phyloP scores from a whole-genome alignment of 805 yeast species.

The Jamesozyma spencerorum region DNA sequence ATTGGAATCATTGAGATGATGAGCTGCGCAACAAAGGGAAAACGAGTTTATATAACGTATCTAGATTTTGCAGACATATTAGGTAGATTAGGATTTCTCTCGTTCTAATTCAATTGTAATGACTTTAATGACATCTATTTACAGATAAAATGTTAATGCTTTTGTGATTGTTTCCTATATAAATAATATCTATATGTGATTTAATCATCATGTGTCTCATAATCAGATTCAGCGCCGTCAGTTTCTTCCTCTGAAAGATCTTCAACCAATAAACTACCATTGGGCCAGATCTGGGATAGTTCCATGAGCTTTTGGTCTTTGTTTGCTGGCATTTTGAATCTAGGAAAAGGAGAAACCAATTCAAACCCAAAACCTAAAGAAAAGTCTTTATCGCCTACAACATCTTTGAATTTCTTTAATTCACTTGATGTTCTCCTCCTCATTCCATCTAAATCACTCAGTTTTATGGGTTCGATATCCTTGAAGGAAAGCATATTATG shows the following conservation, averaged over 20 bases:
- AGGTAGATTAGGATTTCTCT: conserved; percentile 40
- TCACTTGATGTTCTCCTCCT: conserved; percentile 4
- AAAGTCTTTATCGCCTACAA: neutral
- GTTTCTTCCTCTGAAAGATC: conserved; percentile 25
- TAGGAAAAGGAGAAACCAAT: conserved; percentile 55
- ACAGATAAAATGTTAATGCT: neutral
- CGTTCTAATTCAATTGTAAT: conserved; percentile 10
- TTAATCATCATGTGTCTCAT: conserved; percentile 4
- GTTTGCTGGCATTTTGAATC: conserved; percentile 37
- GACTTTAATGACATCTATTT: neutral
- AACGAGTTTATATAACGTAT: conserved; percentile 31
- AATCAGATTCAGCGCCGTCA: conserved; percentile 16
- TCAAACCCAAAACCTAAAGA: conserved; percentile 40
- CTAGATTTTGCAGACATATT: conserved; percentile 40
- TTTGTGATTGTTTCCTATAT: too few relatives aligned
- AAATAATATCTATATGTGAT: neutral
- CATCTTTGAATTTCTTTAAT: conserved; percentile 8
- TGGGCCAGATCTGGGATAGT: conserved; percentile 53
- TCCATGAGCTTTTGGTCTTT: conserved; percentile 30
- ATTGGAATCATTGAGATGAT: conserved; percentile 38
- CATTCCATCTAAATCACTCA: neutral
- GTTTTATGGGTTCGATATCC: conserved; percentile 5
- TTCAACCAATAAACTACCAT: conserved; percentile 55
- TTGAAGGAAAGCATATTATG: conserved; percentile 17
- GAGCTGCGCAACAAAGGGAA: conserved; percentile 34